phyloP scores from a whole-genome alignment of 371 early-diverging fungal species.

The Parasitella parasitica region DNA sequence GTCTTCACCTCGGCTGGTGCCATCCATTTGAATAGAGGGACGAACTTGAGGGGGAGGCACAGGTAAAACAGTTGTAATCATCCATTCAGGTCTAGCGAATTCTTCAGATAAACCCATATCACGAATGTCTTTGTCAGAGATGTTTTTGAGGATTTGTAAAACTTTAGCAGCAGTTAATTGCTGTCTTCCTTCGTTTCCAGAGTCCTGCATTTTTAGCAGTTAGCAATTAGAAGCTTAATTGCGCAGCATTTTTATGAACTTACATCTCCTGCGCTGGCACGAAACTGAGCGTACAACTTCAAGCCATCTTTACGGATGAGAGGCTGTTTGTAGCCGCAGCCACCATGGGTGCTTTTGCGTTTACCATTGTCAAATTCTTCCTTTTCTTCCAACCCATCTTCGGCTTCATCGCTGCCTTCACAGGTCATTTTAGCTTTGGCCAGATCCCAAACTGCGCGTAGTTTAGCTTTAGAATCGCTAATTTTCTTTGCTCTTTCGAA shows the following conservation, averaged over 20 bases:
- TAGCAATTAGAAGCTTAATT: no score
- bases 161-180: constrained; percentile 84
- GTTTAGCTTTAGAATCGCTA: constrained; percentile 74
- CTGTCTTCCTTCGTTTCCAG: constrained; percentile 65
- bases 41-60: constrained; percentile 99
- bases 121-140: constrained; percentile 87
- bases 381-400: constrained; percentile 52
- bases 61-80: constrained; percentile 93
- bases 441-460: constrained; percentile 92
- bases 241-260: no score
- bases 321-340: constrained; percentile 96
- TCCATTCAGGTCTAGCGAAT: constrained; percentile 98
- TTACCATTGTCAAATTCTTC: constrained; percentile 44
- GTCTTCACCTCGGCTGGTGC: constrained; percentile 93
- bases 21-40: constrained; percentile 98
- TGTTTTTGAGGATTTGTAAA: constrained; percentile 87
- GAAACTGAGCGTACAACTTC: constrained; percentile 76
- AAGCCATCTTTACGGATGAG: constrained; percentile 90
- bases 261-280: constrained; percentile 58
- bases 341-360: constrained; percentile 72
- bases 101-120: constrained; percentile 93
- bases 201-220: no score
- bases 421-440: constrained; percentile 90
- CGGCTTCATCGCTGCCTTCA: constrained; percentile 75
- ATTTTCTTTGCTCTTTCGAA: constrained; percentile 74